These are phyloP conservation scores for Daldinia childiae DNA, from an alignment of 495 filamentous ascomycete species.

Conservation along the genomic window DNA sequence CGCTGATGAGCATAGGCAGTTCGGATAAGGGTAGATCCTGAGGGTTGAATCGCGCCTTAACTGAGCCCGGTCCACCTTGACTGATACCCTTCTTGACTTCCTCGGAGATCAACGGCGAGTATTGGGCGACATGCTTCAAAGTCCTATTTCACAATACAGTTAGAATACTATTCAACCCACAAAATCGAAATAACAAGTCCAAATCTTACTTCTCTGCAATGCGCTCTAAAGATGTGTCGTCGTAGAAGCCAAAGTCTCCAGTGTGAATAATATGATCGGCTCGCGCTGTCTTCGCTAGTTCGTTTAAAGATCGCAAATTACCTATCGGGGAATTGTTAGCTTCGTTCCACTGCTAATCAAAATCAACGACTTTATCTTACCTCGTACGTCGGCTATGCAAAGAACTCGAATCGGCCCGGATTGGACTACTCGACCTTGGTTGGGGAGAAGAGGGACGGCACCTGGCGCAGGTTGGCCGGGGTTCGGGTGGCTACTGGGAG, in stretches of 20 bases:
- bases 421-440: constrained; percentile 77
- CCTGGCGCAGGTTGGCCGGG: constrained; percentile 56
- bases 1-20: constrained; percentile 88
- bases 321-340: constrained; percentile 62
- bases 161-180: constrained; percentile 34
- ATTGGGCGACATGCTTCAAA: constrained; percentile 96
- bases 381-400: constrained; percentile 97
- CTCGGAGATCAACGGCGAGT: constrained; percentile 92
- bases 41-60: constrained; percentile 82
- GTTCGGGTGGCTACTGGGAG: constrained; percentile 50
- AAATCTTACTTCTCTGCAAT: constrained; percentile 95
- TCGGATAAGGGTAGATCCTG: constrained; percentile 94
- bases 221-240: constrained; percentile 91
- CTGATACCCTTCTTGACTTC: constrained; percentile 84
- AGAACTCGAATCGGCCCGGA: constrained; percentile 84
- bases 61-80: constrained; percentile 64
- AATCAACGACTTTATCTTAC: constrained; percentile 58
- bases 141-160: constrained; percentile 67
- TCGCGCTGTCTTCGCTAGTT: constrained; percentile 89
- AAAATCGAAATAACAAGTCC: neutral
- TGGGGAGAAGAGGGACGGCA: constrained; percentile 64
- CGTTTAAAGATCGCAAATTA: constrained; percentile 94
- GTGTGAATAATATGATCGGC: constrained; percentile 98
- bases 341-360: constrained; percentile 11
- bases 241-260: constrained; percentile 99